Base-by-base conservation (phyloP, 2,329 filamentous ascomycete genomes). In the Fusarium sp. region DNA sequence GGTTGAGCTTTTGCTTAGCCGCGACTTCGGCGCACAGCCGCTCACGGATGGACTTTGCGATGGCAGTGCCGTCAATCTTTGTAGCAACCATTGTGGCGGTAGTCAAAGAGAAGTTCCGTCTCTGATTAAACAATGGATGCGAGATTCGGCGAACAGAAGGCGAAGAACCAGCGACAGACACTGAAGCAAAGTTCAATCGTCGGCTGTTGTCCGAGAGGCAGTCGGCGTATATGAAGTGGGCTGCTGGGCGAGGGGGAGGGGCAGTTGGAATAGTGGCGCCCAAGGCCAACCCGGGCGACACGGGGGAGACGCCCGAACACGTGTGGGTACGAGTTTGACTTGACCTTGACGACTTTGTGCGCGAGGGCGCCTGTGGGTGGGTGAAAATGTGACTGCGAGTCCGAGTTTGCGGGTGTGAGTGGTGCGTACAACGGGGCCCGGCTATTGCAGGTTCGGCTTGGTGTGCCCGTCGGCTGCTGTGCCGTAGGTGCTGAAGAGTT, bases 51-150 rank as follows among this genome's bases (percentile, higher is more conserved):
- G 87, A 89, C 87, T 96, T 97, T 77, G 96, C 96, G 86, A 98
- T 95, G 82, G 94, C 94, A 65, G 92, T 98, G 87, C 96, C 96
- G 86, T 99, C 96, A 79, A 99, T 96, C 87, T 95, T 98, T 79
- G 89, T 90, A 76, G 94, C 96, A 77, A 91, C 90, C 95, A 98
- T 98, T 80, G 85, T 87, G 84, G 85, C 80, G 77, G 85, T 77
- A 72, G 88, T 90, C 76, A 84, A 84, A 46, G 84, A 84, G 77
- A 87, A 87, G 67, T 72, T 70, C 73, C 78, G 78, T 74, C 71
- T 73, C 71, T 77, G 73, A 9, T 60, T 38, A 62, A 42, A 27
- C 27, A 51, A 62, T 49, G 51, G 42, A 8, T 57, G 55, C 22
- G 56, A 68, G 58, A 68, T 58, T 64, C 59, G 67, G 22, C 57